Conservation (phyloP, 768 basidiomycete species). For the Polyporus arcularius region DNA sequence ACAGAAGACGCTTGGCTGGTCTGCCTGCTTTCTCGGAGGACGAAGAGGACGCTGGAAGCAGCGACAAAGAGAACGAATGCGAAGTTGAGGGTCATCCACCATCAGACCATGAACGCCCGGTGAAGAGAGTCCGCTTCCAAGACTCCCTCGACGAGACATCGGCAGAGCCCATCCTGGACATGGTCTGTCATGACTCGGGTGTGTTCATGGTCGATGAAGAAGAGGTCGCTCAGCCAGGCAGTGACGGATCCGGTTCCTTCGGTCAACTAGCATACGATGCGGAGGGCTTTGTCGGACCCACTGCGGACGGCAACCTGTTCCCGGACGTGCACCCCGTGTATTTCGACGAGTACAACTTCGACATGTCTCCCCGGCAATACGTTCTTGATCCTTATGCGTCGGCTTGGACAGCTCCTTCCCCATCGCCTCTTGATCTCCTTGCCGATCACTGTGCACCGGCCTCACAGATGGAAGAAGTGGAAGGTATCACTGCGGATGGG, state of each 20-base stretch:
- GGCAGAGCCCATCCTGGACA: neutral
- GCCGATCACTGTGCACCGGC: too few relatives aligned
- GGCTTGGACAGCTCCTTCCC: too few relatives aligned
- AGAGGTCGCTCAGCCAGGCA: neutral
- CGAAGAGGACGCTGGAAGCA: constrained; percentile 7
- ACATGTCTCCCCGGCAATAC: neutral
- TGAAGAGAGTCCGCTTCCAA: constrained; percentile 11
- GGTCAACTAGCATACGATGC: constrained; percentile 18
- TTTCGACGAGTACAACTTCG: constrained; percentile 4
- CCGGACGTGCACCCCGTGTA: constrained; percentile 25
- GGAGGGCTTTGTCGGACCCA: constrained; percentile 25
- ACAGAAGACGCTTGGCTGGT: constrained; percentile 35
- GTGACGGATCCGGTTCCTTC: constrained; percentile 3
- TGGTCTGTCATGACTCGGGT: constrained; percentile 22
- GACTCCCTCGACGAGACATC: neutral
- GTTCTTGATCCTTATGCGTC: neutral
- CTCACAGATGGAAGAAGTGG: neutral
- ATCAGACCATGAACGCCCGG: neutral
- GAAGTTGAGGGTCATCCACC: neutral
- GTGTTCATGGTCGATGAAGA: constrained; percentile 7
- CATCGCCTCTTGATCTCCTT: too few relatives aligned
- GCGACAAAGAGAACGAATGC: constrained; percentile 8
- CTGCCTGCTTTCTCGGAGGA: neutral
- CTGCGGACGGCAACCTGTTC: constrained; percentile 21
- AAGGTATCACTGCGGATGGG: neutral